Conservation (phyloP, 192 early-diverging fungal genomes). For the Umbelopsis ramanniana region DNA sequence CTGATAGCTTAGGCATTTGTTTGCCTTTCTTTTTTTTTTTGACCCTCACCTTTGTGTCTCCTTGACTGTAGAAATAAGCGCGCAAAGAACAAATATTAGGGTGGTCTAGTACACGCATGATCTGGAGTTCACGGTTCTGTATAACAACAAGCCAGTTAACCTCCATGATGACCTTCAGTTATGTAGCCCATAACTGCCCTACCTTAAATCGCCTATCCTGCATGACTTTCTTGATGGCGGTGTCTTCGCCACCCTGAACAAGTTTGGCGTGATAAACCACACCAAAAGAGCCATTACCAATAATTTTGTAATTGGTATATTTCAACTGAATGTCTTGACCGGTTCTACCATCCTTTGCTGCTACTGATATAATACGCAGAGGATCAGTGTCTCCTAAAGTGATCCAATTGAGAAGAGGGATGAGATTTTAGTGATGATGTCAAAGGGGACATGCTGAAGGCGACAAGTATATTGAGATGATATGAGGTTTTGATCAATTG, state of each 20-base stretch:
- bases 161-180: not conserved
- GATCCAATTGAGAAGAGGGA: not conserved
- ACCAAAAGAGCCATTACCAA: constrained; percentile 98
- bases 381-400: constrained; percentile 7
- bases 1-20: too few species aligned
- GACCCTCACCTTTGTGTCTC: constrained; percentile 70
- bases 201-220: constrained; percentile 99
- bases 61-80: constrained; percentile 95
- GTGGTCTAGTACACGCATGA: constrained; percentile 91
- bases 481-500: too few species aligned
- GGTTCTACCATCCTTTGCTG: constrained; percentile 86
- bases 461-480: too few species aligned
- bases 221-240: constrained; percentile 98
- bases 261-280: constrained; percentile 97
- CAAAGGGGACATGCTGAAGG: too few species aligned
- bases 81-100: constrained; percentile 91
- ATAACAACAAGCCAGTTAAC: not conserved
- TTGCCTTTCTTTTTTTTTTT: not conserved
- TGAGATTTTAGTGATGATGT: not conserved
- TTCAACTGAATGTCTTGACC: constrained; percentile 85
- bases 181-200: not conserved
- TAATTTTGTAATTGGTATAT: constrained; percentile 91
- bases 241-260: constrained; percentile 74
- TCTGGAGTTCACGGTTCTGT: constrained; percentile 92
- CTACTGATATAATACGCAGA: constrained; percentile 65